Base-by-base conservation (phyloP, 129 eudicot genomes). In the Scalesia atractyloides region DNA sequence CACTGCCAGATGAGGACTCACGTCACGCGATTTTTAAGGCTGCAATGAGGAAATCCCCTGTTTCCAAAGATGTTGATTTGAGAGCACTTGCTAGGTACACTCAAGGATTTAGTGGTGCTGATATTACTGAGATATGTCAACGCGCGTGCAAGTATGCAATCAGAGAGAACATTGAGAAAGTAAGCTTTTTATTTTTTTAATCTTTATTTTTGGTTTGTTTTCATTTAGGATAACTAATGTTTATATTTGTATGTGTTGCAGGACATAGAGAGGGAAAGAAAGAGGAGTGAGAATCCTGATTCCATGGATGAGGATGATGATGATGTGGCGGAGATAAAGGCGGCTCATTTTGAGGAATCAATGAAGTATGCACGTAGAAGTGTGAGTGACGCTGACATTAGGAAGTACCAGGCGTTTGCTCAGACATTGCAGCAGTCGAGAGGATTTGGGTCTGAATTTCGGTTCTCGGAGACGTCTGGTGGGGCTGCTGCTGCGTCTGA, bases 391-490 rank as follows among this genome's bases (percentile, higher is more conserved):
- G 86, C 86, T 15, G 92, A 86, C 66, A 86, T 86, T 6, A 59
- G 84, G 61, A 86, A 86, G 52, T 86, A 86, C 52, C 92, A 86
- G 73, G 49, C 70, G 1, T 87, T 87, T 82, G 86, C 92, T 22
- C 92, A 84, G 78, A 87, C 92, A 3, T 73, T 87, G 59, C 89
- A 84, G 70, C 86, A 82, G 33, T 87, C 88, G 14, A 83, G 88
- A 34, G 91, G 88, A 9, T 72, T 83, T 52, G 87, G 91, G 12
- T 54, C 82, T 0, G 91, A 86, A 46, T 86, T 86, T 51, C 68
- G 88, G 17, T 86, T 86, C 68, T 54, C 88, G 16, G 82, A 80
- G 68, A 24, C 76, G 12, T 63, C 59, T 37, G 70, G 70, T 37
- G 79, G 56, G 16, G 65, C 39, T 57, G 64, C 63, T 57, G 16